These are phyloP conservation scores for Morella rubra DNA, from an alignment of 306 rosid species.

Conservation along the genomic window DNA sequence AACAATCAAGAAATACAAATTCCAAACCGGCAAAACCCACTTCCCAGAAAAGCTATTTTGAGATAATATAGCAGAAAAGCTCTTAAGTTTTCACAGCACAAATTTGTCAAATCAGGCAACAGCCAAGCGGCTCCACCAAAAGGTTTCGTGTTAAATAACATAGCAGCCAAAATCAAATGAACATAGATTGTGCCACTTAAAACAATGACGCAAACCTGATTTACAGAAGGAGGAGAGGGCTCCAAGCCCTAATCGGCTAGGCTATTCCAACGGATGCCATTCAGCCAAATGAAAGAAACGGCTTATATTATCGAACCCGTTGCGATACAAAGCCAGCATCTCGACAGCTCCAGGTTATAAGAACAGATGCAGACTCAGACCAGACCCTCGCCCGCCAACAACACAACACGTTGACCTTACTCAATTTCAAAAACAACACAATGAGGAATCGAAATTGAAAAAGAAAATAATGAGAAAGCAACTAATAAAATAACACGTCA, in stretches of 20 bases:
- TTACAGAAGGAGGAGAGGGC: slow-evolving; percentile 49
- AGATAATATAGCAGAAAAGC: slow-evolving; percentile 8
- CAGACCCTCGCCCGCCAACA: slow-evolving; percentile 45
- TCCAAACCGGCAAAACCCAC: slow-evolving; percentile 16
- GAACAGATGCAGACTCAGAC: slow-evolving; percentile 53
- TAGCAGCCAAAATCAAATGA: neutral
- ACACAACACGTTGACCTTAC: slow-evolving; percentile 73
- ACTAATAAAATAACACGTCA: slow-evolving; percentile 26
- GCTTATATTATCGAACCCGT: slow-evolving; percentile 45
- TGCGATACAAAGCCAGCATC: slow-evolving; percentile 69
- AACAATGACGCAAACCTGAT: slow-evolving; percentile 47
- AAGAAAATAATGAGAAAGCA: neutral
- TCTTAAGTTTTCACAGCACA: neutral
- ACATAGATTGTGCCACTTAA: neutral
- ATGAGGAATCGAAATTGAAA: neutral
- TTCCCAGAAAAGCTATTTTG: slow-evolving; percentile 16
- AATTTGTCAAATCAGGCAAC: neutral
- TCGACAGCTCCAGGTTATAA: slow-evolving; percentile 61
- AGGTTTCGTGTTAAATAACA: too few relatives aligned
- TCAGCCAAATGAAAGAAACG: slow-evolving; percentile 76
- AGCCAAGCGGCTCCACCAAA: too few relatives aligned
- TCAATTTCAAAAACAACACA: slow-evolving; percentile 26
- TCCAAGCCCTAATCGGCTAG: slow-evolving; percentile 54
- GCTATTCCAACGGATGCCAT: slow-evolving; percentile 90
- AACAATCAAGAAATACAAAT: slow-evolving; percentile 4